phyloP scores from a whole-genome alignment of 2,329 filamentous ascomycete genomes.

The Trichoderma arundinaceum region DNA sequence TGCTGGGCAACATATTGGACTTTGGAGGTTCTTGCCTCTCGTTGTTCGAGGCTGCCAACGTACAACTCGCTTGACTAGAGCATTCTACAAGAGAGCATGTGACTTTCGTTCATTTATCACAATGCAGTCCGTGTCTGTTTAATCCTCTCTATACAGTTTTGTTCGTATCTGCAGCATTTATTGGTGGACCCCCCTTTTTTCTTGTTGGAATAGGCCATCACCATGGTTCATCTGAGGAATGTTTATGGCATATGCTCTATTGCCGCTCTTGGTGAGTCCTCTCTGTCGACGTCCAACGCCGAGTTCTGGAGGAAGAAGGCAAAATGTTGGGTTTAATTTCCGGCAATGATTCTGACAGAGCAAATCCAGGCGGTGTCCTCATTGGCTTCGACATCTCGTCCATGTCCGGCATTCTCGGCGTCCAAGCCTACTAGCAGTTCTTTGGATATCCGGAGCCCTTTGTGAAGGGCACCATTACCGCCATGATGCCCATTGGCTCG shows the following conservation, averaged over 20 bases:
- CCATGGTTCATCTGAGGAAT: conserved; percentile 54
- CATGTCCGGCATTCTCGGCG: conserved; percentile 72
- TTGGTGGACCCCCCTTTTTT: background rate
- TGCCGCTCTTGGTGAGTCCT: conserved; percentile 61
- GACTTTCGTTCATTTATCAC: too few relatives aligned
- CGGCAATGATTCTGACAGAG: background rate
- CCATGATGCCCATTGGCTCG: conserved; percentile 75
- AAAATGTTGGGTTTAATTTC: too few relatives aligned
- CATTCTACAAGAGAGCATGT: too few relatives aligned
- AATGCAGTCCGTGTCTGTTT: too few relatives aligned
- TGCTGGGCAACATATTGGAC: background rate
- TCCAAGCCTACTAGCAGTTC: conserved; percentile 72
- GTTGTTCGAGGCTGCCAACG: background rate
- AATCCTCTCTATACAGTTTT: background rate
- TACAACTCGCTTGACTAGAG: background rate
- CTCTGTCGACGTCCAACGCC: too few relatives aligned
- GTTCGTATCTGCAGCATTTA: background rate
- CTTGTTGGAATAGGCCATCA: background rate
- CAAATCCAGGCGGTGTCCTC: conserved; percentile 63
- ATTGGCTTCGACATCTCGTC: conserved; percentile 82
- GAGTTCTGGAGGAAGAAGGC: too few relatives aligned
- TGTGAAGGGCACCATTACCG: conserved; percentile 72
- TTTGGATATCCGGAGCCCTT: conserved; percentile 66
- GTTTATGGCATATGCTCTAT: conserved; percentile 67
- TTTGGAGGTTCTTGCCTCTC: background rate